Evolutionary conservation across 352 stramenopile species (phyloP).

Genomic region (Globisporangium ultimum): DNA sequence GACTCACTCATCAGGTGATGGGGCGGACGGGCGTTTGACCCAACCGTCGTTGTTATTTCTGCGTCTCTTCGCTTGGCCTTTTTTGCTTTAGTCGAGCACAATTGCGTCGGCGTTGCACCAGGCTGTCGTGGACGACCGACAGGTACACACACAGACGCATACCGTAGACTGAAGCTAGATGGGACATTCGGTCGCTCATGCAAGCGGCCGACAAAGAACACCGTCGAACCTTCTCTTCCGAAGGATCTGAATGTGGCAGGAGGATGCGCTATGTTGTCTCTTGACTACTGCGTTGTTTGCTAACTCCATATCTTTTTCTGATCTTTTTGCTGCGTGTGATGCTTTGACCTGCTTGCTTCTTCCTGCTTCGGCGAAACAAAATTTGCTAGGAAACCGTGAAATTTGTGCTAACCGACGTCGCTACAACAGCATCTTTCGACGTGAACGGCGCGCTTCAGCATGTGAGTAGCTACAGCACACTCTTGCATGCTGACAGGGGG

Average conservation of each 20-base stretch:
- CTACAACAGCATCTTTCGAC: slow-evolving; percentile 6
- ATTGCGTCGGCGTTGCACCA: slow-evolving; percentile 24
- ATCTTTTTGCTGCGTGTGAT: neutral
- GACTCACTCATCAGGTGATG: no score
- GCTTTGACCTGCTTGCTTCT: neutral
- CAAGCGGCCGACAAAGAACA: neutral
- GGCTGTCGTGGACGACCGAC: slow-evolving; percentile 14
- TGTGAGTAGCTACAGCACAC: neutral
- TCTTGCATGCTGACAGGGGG: neutral
- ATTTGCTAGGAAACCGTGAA: slow-evolving; percentile 3
- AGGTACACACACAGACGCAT: slow-evolving; percentile 12
- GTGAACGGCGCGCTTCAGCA: slow-evolving; percentile 1
- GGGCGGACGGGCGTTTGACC: neutral
- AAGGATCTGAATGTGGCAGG: neutral
- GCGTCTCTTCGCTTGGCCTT: neutral
- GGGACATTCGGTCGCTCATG: no score
- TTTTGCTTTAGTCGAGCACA: slow-evolving; percentile 15
- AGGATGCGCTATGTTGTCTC: neutral
- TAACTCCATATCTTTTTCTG: neutral
- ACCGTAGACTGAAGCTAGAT: neutral
- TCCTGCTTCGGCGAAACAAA: neutral
- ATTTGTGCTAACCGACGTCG: slow-evolving; percentile 12
- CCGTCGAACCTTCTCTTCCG: neutral
- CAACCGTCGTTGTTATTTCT: slow-evolving; percentile 6
- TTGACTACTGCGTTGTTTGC: no score